Evolutionary conservation across 306 rosid genomes (phyloP), one percentile per base, ranked within the genome.

Genomic region (Vachellia pachyceras): DNA sequence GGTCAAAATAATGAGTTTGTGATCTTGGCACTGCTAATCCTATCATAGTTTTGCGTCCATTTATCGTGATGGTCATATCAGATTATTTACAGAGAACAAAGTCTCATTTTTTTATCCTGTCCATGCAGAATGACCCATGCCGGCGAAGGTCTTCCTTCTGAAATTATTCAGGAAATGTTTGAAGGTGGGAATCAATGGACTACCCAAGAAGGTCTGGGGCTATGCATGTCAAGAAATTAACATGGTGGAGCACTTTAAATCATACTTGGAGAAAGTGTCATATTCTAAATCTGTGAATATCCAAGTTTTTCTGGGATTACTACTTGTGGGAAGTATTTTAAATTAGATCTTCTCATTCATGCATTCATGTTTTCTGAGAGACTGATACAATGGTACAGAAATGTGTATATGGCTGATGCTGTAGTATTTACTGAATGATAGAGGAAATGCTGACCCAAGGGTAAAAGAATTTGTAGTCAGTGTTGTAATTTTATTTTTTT

Each of bases 201-300:
- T 23, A 85, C 94, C 12, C 88, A 86, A 46, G 94, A 90, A 91
- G 98, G 97, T 77, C 81, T 92, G 17, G 92, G 92, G 22, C 85
- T 94, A 71, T 82, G 82, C 49, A 76, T 90, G 82, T 90, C 97
- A 25, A 85, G 93, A 73, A 94, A 90, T n/a, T n/a, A n/a, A n/a
- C 66, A 23, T 61, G 37, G 39, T 11, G 67, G 9, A 10, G 35
- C 29, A 66, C 5, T 66, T 36, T 6, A 66, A 15, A 17, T 37
- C 10, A 18, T 18, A 18, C 13, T 37, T 36, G 23, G 12, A 37
- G 18, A 25, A 60, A 23, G 67, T 60, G 67, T 25, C 8, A 12
- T 60, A 60, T 60, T 25, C 63, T 55, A 20, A 55, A 55, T n/a
- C 10, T 54, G 12, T 55, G 1, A 55, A 55, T 55, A 20, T 55